phyloP scores from a whole-genome alignment of 1,284 basidiomycete species.

The Moesziomyces sp. region DNA sequence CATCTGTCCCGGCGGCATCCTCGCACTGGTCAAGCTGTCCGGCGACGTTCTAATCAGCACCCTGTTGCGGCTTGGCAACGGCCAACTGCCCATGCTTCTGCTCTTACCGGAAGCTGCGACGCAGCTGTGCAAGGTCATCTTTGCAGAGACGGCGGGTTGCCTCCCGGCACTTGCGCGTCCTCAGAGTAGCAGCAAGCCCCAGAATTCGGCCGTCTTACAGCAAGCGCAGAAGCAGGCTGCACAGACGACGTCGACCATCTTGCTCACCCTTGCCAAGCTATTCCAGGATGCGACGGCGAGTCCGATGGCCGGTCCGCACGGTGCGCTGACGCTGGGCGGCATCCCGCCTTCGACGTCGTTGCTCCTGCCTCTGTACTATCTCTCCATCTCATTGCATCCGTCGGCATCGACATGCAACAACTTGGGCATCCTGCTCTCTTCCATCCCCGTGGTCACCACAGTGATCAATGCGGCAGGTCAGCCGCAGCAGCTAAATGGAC shows the following conservation, averaged over 20 bases:
- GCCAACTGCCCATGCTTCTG: slow-evolving; percentile 57
- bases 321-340: slow-evolving; percentile 56
- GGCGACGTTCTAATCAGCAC: slow-evolving; percentile 51
- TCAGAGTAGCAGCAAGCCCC: slow-evolving; percentile 2
- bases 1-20: slow-evolving; percentile 56
- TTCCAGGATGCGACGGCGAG: slow-evolving; percentile 70
- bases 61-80: slow-evolving; percentile 56
- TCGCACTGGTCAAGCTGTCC: slow-evolving; percentile 54
- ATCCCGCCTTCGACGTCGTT: slow-evolving; percentile 71
- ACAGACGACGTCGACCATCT: slow-evolving; percentile 72
- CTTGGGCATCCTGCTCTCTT: slow-evolving; percentile 74
- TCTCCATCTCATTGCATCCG: slow-evolving; percentile 73
- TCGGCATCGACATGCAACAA: slow-evolving; percentile 75
- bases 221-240: slow-evolving; percentile 64
- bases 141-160: slow-evolving; percentile 48
- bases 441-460: slow-evolving; percentile 68
- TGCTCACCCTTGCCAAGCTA: slow-evolving; percentile 74
- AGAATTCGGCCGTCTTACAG: slow-evolving; percentile 29
- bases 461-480: slow-evolving; percentile 64
- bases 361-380: slow-evolving; percentile 73
- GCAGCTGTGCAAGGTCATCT: slow-evolving; percentile 50
- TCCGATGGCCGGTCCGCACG: slow-evolving; percentile 49
- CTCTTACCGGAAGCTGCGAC: slow-evolving; percentile 56
- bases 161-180: slow-evolving; percentile 48
- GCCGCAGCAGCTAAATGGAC: slow-evolving; percentile 60